Evolutionary conservation across 2,329 filamentous ascomycete species (phyloP), one percentile per base, ranked within the genome.

Genomic region (Cercospora sp.): DNA sequence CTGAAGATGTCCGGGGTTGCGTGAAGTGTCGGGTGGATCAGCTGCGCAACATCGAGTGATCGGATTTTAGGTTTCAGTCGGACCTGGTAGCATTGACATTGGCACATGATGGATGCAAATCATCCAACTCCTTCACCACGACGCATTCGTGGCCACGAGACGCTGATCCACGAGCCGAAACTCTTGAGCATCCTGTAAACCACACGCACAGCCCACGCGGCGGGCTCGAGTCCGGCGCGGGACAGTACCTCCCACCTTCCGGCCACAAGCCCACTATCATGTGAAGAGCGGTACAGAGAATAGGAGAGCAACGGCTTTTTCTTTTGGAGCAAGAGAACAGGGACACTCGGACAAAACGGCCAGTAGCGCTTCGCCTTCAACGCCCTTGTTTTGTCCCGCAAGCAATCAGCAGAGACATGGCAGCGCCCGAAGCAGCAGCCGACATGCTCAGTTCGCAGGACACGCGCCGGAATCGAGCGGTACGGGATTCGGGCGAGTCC

Each of bases 401-500:
- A 51, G 45, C 45, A 51, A 51, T 58, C 23, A 58, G 23, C 53
- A 30, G 26, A 30, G 53, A 18, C 53, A 69, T 67, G 65, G 61
- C 65, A 16, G 57, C 60, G 30, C 12, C 65, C n/a, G 65, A 65
- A n/a, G 58, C 23, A 18, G 67, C 67, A 23, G 63, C 69, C 12
- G 55, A 58, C 13, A 20, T 26, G 45, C 18, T 20, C 18, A 69
- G 63, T 59, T 65, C 63, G 39, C 55, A 69, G 31, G 64, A 60
- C 10, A 65, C 65, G 10, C 51, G 67, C 18, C 53, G 70, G 30
- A 69, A 66, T 26, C 64, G 65, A n/a, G 30, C 59, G 20, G 60
- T 36, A 8, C 48, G 67, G 30, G 66, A 66, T 16, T 66, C 67
- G 58, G 72, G 72, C 8, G 77, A 79, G 62, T 79, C 77, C 63